phyloP scores from a whole-genome alignment of 441 rosid genomes.

The Pelargonium fulgidum region DNA sequence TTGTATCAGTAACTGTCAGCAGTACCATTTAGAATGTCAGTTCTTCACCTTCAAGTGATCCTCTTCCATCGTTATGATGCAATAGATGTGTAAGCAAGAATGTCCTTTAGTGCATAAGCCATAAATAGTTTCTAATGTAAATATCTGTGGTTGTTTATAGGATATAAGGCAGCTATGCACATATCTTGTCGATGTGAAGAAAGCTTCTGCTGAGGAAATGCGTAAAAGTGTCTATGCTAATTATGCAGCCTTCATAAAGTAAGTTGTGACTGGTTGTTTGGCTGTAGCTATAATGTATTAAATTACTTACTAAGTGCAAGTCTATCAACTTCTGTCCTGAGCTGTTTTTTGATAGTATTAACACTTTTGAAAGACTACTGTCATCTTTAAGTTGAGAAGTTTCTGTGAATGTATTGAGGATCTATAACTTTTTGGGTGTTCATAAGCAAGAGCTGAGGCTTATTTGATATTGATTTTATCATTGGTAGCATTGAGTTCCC shows the following conservation, averaged over 20 bases:
- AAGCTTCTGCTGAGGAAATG: conserved; percentile 97
- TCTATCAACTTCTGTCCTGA: not conserved
- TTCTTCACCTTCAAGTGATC: too few species aligned
- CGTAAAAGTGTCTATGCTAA: conserved; percentile 96
- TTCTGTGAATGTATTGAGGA: not conserved
- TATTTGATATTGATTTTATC: too few species aligned
- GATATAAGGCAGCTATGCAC: conserved; percentile 79
- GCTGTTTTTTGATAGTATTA: not conserved
- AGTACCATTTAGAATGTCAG: too few species aligned
- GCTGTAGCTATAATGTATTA: not conserved
- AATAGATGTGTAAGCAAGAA: not conserved
- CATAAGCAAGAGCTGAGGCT: not conserved
- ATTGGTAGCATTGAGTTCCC: too few species aligned
- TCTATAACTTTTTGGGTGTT: not conserved
- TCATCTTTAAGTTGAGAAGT: not conserved
- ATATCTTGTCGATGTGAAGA: conserved; percentile 81
- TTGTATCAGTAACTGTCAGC: too few species aligned
- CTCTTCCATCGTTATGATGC: not conserved
- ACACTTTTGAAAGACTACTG: not conserved
- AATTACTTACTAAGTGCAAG: not conserved
- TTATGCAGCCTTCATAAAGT: conserved; percentile 94
- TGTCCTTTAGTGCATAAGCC: not conserved
- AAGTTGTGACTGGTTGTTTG: conserved; percentile 11
- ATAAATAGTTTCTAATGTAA: not conserved
- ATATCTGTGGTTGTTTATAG: conserved; percentile 25